Evolutionary conservation across 805 yeast genomes (phyloP), one percentile per base, ranked within the genome.

Genomic region (Wickerhamomyces strasburgensis): DNA sequence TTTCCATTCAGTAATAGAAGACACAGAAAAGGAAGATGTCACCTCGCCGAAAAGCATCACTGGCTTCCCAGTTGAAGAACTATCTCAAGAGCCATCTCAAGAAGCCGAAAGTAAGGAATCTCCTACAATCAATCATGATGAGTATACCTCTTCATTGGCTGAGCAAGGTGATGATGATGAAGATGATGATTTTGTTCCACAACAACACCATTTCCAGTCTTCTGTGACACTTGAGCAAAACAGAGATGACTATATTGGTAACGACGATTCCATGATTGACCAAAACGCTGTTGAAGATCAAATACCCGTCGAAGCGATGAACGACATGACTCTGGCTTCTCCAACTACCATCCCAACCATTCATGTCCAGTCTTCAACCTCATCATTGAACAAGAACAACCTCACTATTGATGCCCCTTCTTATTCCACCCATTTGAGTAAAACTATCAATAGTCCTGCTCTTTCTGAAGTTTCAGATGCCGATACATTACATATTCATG

Each of bases 401-500:
- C 36, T 40, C 13, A 26, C 38, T 5, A 33, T 41, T n/a, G 32
- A 40, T 9, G 28, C 39, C 16, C 38, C 43, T 10, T 15, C 13
- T 16, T 17, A 23, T 5, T 16, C 9, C 30, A 19, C 14, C 11
- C 28, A 27, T 9, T 21, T 37, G 14, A 34, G 37, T 8, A 25
- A 33, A n/a, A 40, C 43, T 14, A 39, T 36, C 5, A 23, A 28
- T 16, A 43, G 49, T 25, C 47, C 50, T n/a, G 35, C 34, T 5
- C 15, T 27, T 3, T 33, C 34, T 14, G 46, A 46, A 6, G 36
- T 46, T 13, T 46, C 57, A 8, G 56, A 49, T 33, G 31, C 54
- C 1, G 59, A 53, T 27, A 45, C 57, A 6, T 32, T 46, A 16
- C 56, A 53, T 15, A 45, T 51, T 14, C 44, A 37, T 18, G 47